Evolutionary conservation across 805 yeast genomes (phyloP).

Genomic region (Kodamaea leandrae): DNA sequence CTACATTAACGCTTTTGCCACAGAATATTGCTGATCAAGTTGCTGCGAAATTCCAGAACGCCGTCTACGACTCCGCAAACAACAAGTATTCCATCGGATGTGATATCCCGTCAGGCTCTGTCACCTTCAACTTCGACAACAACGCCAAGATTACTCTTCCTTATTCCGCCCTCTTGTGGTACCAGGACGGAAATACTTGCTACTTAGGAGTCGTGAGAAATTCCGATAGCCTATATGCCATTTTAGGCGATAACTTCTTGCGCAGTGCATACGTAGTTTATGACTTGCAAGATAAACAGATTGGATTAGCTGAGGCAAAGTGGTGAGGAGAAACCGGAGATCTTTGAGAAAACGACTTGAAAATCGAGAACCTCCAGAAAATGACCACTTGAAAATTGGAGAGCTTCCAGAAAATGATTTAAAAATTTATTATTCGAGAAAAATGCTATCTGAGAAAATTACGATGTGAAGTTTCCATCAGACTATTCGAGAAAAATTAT

Average conservation of each 20-base stretch:
- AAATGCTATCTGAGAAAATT: too few species aligned
- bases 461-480: too few species aligned
- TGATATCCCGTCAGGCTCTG: conserved; percentile 2
- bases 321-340: conserved; percentile 7
- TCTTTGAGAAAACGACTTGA: too few species aligned
- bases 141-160: conserved; percentile 1
- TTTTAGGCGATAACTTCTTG: conserved; percentile 29
- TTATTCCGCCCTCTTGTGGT: conserved; percentile 3
- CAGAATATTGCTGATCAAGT: conserved; percentile 4
- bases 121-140: conserved; percentile 7
- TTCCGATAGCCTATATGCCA: conserved; percentile 11
- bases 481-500: too few species aligned
- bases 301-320: conserved; percentile 24
- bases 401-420: too few species aligned
- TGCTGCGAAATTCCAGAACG: conserved; percentile 6
- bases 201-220: conserved; percentile 6
- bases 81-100: conserved; percentile 4
- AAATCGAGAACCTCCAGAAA: too few species aligned
- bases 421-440: too few species aligned
- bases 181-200: conserved; percentile 4
- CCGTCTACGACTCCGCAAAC: not conserved
- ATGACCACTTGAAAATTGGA: too few species aligned
- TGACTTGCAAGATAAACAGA: conserved; percentile 21
- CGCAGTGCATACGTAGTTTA: conserved; percentile 25
- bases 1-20: conserved; percentile 28